Percentiles rank a stretch among this genome's conserved stretches.
Evolutionary conservation across 345 rosid species (phyloP).

Genomic region (Camelina neglecta): DNA sequence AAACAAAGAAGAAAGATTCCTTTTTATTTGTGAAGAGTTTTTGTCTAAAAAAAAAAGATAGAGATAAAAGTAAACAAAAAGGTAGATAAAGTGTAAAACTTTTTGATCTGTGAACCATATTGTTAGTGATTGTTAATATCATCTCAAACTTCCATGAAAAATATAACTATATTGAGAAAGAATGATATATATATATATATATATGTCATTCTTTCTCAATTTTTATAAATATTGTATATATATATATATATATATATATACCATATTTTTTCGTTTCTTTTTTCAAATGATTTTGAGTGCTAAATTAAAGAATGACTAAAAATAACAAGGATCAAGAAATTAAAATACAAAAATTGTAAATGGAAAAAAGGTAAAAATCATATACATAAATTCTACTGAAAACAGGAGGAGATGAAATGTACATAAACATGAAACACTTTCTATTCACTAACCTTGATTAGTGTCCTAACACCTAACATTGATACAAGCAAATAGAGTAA

Average conservation of each 20-base stretch:
- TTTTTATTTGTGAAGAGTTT: not conserved
- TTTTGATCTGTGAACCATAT: conserved; percentile 25
- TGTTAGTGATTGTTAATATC: not conserved
- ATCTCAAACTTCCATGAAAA: conserved; percentile 7
- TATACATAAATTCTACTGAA: not conserved
- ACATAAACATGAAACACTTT: conserved; percentile 25
- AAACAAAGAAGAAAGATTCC: conserved; percentile 22
- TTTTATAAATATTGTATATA: no score
- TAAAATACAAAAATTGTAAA: not conserved
- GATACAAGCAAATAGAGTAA: conserved; percentile 7
- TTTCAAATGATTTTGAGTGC: not conserved
- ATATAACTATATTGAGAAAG: not conserved
- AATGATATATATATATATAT: not conserved
- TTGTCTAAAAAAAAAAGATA: no score
- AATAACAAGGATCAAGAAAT: conserved; percentile 6
- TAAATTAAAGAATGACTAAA: not conserved
- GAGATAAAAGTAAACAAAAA: conserved; percentile 9
- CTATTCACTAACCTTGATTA: no score
- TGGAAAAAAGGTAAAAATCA: not conserved
- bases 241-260: no score
- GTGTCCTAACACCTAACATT: conserved; percentile 1
- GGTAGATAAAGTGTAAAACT: conserved; percentile 18
- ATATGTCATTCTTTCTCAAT: no score
- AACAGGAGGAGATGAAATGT: conserved; percentile 12
- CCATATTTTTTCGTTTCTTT: no score